Evolutionary conservation across 192 early-diverging fungal genomes (phyloP), one percentile per base, ranked within the genome.

Genomic region (Coemansia sp.): DNA sequence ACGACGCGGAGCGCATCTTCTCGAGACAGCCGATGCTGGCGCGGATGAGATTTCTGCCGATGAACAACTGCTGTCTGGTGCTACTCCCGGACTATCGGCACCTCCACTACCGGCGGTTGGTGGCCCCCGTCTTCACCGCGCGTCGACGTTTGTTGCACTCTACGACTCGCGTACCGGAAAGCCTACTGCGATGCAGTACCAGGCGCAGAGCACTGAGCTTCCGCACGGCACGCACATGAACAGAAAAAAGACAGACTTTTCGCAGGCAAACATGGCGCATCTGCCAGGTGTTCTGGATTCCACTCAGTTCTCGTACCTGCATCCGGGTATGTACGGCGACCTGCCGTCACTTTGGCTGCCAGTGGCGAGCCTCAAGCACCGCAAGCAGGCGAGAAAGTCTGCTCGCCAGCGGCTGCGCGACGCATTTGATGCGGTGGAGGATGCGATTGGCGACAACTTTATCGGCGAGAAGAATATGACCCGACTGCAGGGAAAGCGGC

Each of bases 271-370:
- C 53, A 67, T 66, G 56, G 70, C 79, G 16, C 70, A 65, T 12
- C 26, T 77, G n/a, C 9, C 39, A 5, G 79, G 79, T 0, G 47
- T 82, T 2, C 21, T 82, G 5, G 79, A 82, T 57, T 68, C 79
- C 0, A 82, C 79, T n/a, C 53, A 61, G 23, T 77, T 82, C 42
- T 41, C 61, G 9, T 82, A 82, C 41, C n/a, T 64, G 43, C 74
- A 77, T 37, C 79, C 79, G 26, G 79, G 74, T 0, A 60, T 82
- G 9, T 74, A 76, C 47, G 79, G 79, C 64, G 63, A 76, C 43
- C 45, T 82, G 15, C 79, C 79, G 0, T 77, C 74, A 21, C 13
- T 82, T 38, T 82, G 79, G 79, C 67, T 82, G 44, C 79, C 79
- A 2, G 74, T 77, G 21, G 50, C 63, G 32, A 44, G 67, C 9